phyloP scores from a whole-genome alignment of 2,329 filamentous ascomycete species.

The Cercospora zeina region DNA sequence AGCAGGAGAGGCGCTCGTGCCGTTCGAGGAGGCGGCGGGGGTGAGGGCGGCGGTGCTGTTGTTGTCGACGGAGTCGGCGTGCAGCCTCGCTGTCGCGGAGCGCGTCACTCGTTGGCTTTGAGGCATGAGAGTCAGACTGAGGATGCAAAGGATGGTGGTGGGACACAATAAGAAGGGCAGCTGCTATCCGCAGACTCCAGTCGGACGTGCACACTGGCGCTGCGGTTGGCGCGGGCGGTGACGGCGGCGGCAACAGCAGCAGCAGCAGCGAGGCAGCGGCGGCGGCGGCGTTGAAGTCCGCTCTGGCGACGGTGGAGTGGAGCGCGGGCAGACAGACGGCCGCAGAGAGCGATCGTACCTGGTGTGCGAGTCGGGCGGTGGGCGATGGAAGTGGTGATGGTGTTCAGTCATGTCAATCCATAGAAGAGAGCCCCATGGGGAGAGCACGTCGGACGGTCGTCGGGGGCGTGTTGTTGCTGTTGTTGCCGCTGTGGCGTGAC shows the following conservation, averaged over 20 bases:
- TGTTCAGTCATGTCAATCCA: constrained; percentile 16
- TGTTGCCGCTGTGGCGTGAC: neutral
- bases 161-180: constrained; percentile 11
- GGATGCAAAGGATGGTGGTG: constrained; percentile 5
- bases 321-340: constrained; percentile 1
- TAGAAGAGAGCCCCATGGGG: constrained; percentile 12
- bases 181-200: constrained; percentile 17
- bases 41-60: constrained; percentile 39
- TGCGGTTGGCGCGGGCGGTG: constrained; percentile 3
- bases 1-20: constrained; percentile 32
- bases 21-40: constrained; percentile 40
- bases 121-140: constrained; percentile 32
- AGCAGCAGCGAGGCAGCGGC: constrained; percentile 2
- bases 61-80: constrained; percentile 23
- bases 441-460: constrained; percentile 1
- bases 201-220: constrained; percentile 12
- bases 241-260: constrained; percentile 2
- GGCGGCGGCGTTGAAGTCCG: constrained; percentile 17
- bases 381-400: constrained; percentile 10
- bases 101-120: constrained; percentile 32
- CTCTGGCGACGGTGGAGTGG: constrained; percentile 9
- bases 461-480: neutral
- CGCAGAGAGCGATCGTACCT: constrained; percentile 16
- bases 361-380: constrained; percentile 13
- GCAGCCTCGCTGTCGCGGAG: constrained; percentile 70